Base-by-base conservation (phyloP, 306 rosid genomes). In the Cucumis sativus region DNA sequence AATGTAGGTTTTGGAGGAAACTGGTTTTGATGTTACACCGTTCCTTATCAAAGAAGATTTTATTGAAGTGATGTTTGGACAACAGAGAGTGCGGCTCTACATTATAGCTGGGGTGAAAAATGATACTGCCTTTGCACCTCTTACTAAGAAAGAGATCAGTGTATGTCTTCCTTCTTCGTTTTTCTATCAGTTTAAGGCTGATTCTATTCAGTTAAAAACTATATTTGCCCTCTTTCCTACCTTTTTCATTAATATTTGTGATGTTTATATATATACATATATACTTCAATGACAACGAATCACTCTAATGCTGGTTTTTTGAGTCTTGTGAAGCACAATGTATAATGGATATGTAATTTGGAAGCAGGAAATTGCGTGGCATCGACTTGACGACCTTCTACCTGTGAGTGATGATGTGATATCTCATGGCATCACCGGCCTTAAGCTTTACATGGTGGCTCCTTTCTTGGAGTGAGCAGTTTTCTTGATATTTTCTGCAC, bases 381-480 rank as follows among this genome's bases (percentile, higher is more conserved):
- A 92, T 13, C 87, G 96, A 59, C 90, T 95, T 71, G 98, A 90
- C 85, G 98, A 95, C 7, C 90, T 95, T 80, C 91, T 86, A 66
- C 93, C 98, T 54, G 89, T 90, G 7, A 92, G 83, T 85, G 86
- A 77, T 77, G 97, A 92, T 37, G 97, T 92, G 79, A 95, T 95
- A 89, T 92, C 97, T 76, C 98, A 97, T 83, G 96, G 97, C 76
- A 83, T 86, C 82, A 90, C 88, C 35, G 98, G 98, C 80, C 97
- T 95, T 82, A 95, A 95, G 88, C 93, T 95, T 82, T 95, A 95
- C 83, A 95, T 95, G 98, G 98, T 95, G 84, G 82, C 98, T 75
- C 98, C 98, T 79, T 95, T 95, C 83, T 81, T 95, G 43, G 87
- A 85, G 97, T 95, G 86, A 86, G 98, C 82, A 11, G 71, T 77